A percentile compares a stretch with the other conserved stretches of the same genome.
These are phyloP conservation scores for Nyctanthes arbortristis DNA, from an alignment of 257 asterid genomes.

Conservation along the genomic window DNA sequence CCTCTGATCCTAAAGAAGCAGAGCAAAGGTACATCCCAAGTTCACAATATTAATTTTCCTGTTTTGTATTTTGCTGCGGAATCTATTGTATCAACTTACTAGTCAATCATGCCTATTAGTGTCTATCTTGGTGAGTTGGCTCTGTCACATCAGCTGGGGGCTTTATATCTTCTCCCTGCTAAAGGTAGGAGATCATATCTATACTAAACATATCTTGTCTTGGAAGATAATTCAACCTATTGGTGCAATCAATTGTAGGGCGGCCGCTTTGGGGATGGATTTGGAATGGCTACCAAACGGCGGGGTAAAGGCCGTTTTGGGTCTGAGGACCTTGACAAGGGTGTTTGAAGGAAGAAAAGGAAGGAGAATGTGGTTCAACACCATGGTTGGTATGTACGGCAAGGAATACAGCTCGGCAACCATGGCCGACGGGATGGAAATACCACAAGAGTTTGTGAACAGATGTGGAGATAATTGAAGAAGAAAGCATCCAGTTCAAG, in stretches of 20 bases:
- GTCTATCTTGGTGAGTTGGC: no score
- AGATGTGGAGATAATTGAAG: constrained; percentile 86
- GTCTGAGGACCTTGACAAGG: constrained; percentile 67
- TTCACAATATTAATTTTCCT: neutral
- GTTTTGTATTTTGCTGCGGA: no score
- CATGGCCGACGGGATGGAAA: constrained; percentile 75
- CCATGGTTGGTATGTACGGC: constrained; percentile 80
- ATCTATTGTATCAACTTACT: no score
- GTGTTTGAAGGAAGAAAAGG: constrained; percentile 79
- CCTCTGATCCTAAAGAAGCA: constrained; percentile 70
- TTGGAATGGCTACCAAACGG: constrained; percentile 77
- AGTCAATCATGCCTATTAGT: no score
- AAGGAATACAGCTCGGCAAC: constrained; percentile 81
- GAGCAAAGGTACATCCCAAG: constrained; percentile 64
- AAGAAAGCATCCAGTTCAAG: constrained; percentile 88
- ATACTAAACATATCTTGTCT: neutral
- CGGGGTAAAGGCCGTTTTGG: constrained; percentile 53
- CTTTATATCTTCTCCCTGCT: no score
- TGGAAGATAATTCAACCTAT: neutral
- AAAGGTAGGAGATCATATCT: no score
- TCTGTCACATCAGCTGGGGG: no score
- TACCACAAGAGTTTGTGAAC: constrained; percentile 53
- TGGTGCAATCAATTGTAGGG: constrained; percentile 35
- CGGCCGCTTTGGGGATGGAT: constrained; percentile 70
- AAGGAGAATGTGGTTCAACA: constrained; percentile 85